These are phyloP conservation scores for Vitis rupestris DNA, from an alignment of 164 flowering plant species.

Conservation along the genomic window DNA sequence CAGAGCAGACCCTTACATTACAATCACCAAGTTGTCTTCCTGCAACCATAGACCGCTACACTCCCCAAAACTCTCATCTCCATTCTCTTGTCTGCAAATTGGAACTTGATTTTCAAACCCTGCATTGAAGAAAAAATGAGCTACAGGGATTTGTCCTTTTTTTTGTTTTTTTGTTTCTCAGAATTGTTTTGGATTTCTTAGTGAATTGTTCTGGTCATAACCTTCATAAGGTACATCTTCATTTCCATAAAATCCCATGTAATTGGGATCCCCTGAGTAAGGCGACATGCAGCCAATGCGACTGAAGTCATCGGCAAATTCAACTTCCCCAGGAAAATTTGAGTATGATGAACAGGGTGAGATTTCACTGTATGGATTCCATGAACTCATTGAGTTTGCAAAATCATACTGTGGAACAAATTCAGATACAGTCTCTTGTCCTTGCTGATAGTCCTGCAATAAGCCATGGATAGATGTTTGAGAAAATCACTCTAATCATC, in stretches of 20 bases:
- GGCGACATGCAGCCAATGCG: slow-evolving; percentile 45
- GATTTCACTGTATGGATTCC: slow-evolving; percentile 37
- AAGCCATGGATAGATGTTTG: background rate
- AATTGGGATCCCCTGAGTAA: slow-evolving; percentile 34
- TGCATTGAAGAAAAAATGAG: slow-evolving; percentile 31
- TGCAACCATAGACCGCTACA: slow-evolving; percentile 25
- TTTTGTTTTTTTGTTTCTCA: slow-evolving; percentile 9
- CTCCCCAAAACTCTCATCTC: slow-evolving; percentile 33
- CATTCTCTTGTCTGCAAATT: slow-evolving; percentile 40
- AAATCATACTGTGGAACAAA: slow-evolving; percentile 24
- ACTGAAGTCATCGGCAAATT: slow-evolving; percentile 33
- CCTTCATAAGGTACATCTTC: slow-evolving; percentile 40
- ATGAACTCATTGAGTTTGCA: slow-evolving; percentile 26
- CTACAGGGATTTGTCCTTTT: slow-evolving; percentile 5
- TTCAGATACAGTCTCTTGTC: slow-evolving; percentile 25
- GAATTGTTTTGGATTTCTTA: slow-evolving; percentile 25
- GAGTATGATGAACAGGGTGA: slow-evolving; percentile 47
- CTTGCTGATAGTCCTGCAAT: slow-evolving; percentile 41
- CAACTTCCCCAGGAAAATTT: slow-evolving; percentile 48
- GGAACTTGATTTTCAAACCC: slow-evolving; percentile 31
- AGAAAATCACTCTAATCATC: background rate
- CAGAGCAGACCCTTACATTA: slow-evolving; percentile 15
- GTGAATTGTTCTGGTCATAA: slow-evolving; percentile 33
- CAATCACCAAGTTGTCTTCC: slow-evolving; percentile 32
- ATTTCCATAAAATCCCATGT: slow-evolving; percentile 39